These are phyloP conservation scores for Rhizophagus sp. DNA, from an alignment of 192 early-diverging fungal genomes.

Conservation along the genomic window DNA sequence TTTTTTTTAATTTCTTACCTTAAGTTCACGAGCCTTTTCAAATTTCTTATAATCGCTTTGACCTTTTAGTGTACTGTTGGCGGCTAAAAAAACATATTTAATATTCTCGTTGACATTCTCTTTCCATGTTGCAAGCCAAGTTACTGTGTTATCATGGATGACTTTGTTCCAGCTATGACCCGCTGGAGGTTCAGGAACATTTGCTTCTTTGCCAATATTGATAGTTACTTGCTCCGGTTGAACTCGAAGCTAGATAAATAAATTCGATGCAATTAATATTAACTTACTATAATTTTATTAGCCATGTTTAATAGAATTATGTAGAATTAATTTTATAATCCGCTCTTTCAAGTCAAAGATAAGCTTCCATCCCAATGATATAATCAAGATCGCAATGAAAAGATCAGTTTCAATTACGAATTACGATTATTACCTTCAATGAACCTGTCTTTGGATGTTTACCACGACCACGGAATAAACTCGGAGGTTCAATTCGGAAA, in stretches of 20 bases:
- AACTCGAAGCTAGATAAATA: constrained; percentile 65
- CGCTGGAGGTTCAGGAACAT: constrained; percentile 77
- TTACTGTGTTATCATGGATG: constrained; percentile 87
- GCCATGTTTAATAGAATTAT: too few relatives aligned
- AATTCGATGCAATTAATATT: not conserved
- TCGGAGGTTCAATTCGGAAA: constrained; percentile 95
- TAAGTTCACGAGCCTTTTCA: constrained; percentile 89
- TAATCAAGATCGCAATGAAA: too few relatives aligned
- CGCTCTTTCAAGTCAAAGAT: not conserved
- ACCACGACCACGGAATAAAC: constrained; percentile 95
- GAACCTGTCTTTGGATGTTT: constrained; percentile 93
- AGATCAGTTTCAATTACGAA: not conserved
- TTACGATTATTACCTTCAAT: constrained; percentile 64
- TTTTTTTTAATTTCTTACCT: constrained; percentile 40
- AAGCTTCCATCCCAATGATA: too few relatives aligned
- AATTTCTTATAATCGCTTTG: constrained; percentile 96
- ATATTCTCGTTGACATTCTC: constrained; percentile 93
- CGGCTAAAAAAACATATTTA: constrained; percentile 96
- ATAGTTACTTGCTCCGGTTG: constrained; percentile 91
- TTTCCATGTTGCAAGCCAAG: constrained; percentile 98
- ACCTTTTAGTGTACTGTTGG: constrained; percentile 91
- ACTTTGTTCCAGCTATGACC: constrained; percentile 91
- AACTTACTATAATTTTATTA: not conserved
- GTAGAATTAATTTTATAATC: not conserved
- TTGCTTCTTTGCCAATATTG: constrained; percentile 79